A percentile compares a stretch with the other conserved stretches of the same genome.
These are phyloP conservation scores for Calamus simplicifolius DNA, from an alignment of 176 grass and related monocot genomes.

Conservation along the genomic window DNA sequence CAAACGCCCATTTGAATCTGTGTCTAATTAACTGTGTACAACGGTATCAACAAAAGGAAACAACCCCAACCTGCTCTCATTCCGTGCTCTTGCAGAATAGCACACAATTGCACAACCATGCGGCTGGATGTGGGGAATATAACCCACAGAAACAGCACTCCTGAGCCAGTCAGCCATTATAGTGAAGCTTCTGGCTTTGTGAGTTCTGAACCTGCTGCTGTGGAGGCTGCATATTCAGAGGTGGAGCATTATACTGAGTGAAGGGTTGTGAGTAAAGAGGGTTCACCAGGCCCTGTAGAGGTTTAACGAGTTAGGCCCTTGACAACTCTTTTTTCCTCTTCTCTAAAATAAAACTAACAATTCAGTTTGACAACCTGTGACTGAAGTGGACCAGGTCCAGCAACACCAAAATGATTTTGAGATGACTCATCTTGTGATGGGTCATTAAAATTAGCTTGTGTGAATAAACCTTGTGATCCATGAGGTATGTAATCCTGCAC, in stretches of 20 bases:
- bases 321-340: too few relatives aligned
- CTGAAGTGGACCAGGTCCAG: conserved; percentile 53
- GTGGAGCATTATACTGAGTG: neutral
- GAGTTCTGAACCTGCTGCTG: conserved; percentile 1
- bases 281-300: neutral
- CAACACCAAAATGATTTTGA: conserved; percentile 78
- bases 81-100: too few relatives aligned
- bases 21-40: too few relatives aligned
- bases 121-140: conserved; percentile 3
- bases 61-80: too few relatives aligned
- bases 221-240: neutral
- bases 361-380: conserved; percentile 57
- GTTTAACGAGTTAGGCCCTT: neutral
- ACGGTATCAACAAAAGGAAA: too few relatives aligned
- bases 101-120: neutral
- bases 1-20: too few relatives aligned
- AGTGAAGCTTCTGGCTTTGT: conserved; percentile 1
- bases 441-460: conserved; percentile 84
- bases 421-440: conserved; percentile 86
- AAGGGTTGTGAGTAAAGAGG: conserved; percentile 13
- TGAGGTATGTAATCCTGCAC: conserved; percentile 82
- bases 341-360: neutral
- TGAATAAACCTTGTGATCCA: conserved; percentile 94
- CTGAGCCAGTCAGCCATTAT: conserved; percentile 5
- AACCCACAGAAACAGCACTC: neutral